phyloP scores from a whole-genome alignment of 208 protist genomes.

The Wallacemonas sp. region DNA sequence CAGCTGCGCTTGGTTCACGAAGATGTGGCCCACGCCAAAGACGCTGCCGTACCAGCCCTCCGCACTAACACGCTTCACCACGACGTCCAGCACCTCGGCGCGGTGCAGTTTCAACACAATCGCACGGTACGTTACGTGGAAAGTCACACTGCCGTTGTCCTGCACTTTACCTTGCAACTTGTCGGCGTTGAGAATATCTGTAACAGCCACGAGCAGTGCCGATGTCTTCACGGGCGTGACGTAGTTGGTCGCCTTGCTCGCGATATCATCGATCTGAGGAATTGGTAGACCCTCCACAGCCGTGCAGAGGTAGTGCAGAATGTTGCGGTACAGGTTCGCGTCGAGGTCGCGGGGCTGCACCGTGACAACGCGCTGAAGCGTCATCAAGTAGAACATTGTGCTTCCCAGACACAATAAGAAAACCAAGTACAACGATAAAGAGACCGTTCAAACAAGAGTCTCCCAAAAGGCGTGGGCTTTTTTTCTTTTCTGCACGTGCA shows the following conservation, averaged over 20 bases:
- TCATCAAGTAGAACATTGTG: constrained; percentile 82
- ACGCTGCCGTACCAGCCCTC: constrained; percentile 80
- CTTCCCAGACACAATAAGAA: not conserved
- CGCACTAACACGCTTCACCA: constrained; percentile 55
- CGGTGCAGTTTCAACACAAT: constrained; percentile 82
- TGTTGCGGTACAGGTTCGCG: constrained; percentile 58
- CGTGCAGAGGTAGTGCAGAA: constrained; percentile 60
- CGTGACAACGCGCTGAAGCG: constrained; percentile 66
- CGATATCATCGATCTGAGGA: constrained; percentile 43
- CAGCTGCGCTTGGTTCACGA: constrained; percentile 76
- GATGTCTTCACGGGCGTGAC: constrained; percentile 53
- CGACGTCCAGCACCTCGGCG: constrained; percentile 82
- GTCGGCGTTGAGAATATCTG: constrained; percentile 75
- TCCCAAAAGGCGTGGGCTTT: no score
- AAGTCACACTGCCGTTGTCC: constrained; percentile 75
- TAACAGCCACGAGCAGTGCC: constrained; percentile 72
- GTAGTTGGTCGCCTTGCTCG: constrained; percentile 26
- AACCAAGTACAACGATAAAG: not conserved
- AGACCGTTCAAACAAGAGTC: no score
- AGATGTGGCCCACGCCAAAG: constrained; percentile 72
- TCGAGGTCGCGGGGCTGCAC: constrained; percentile 65
- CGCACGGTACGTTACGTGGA: constrained; percentile 76
- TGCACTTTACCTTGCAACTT: constrained; percentile 72
- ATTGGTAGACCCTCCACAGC: constrained; percentile 77
- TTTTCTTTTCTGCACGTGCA: no score